phyloP scores from a whole-genome alignment of 176 grass and related monocot genomes.

The Triticum urartu region DNA sequence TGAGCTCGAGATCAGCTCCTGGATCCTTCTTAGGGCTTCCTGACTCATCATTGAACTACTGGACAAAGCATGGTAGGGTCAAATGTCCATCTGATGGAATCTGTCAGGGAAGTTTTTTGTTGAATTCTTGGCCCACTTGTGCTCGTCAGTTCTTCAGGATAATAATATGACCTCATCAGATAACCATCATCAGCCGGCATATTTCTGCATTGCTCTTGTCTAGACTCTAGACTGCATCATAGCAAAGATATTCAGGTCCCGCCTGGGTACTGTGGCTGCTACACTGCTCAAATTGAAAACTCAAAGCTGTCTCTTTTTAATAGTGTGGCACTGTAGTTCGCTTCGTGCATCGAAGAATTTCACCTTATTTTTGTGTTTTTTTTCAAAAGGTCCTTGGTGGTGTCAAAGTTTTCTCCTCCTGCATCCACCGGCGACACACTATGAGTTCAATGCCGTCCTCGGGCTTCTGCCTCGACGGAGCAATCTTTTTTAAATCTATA shows the following conservation, averaged over 20 bases:
- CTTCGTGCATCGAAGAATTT: background rate
- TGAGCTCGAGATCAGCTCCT: too few species aligned
- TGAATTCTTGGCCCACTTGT: constrained; percentile 7
- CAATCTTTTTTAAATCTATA: too few species aligned
- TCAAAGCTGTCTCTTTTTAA: too few species aligned
- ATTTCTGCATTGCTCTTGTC: background rate
- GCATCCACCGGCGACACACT: too few species aligned
- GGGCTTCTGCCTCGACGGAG: too few species aligned
- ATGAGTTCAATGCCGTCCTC: too few species aligned
- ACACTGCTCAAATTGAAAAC: too few species aligned
- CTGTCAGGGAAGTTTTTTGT: background rate
- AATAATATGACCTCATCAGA: background rate
- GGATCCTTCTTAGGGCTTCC: too few species aligned
- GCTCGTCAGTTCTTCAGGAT: constrained; percentile 11
- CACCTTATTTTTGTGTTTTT: too few species aligned
- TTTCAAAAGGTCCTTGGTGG: too few species aligned
- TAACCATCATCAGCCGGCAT: background rate
- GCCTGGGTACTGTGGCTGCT: too few species aligned
- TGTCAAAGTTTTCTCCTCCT: too few species aligned
- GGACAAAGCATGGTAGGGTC: constrained; percentile 10
- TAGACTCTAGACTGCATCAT: background rate
- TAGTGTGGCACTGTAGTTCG: background rate
- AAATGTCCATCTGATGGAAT: constrained; percentile 33
- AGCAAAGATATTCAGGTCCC: background rate
- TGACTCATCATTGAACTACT: constrained; percentile 12